These are phyloP conservation scores for Boletus sp. DNA, from an alignment of 1,284 basidiomycete genomes.

Conservation along the genomic window DNA sequence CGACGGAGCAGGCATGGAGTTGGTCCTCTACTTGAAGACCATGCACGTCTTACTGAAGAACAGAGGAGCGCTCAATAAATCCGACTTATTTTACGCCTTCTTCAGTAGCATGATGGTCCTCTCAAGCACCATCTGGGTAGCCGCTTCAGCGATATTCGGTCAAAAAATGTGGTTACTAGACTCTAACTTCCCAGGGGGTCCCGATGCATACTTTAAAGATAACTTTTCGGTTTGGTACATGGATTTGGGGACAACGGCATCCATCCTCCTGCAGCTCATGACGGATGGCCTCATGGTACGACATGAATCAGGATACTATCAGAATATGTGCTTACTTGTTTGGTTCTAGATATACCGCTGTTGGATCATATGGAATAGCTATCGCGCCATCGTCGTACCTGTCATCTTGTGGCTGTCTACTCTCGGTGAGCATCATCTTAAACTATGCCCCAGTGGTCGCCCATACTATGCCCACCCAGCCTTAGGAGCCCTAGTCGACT, in stretches of 20 bases:
- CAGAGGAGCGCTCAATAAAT: constrained; percentile 3
- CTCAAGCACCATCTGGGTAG: constrained; percentile 21
- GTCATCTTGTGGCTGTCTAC: constrained; percentile 21
- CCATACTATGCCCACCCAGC: constrained; percentile 9
- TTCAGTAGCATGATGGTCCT: constrained; percentile 25
- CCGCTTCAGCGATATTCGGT: constrained; percentile 10
- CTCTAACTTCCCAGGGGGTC: constrained; percentile 15
- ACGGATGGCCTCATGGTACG: constrained; percentile 29
- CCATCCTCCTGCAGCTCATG: constrained; percentile 24
- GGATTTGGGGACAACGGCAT: constrained; percentile 10
- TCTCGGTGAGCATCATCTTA: constrained; percentile 16
- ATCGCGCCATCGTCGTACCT: constrained; percentile 13
- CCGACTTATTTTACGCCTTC: constrained; percentile 15
- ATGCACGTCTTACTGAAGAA: constrained; percentile 12
- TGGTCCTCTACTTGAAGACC: constrained; percentile 23
- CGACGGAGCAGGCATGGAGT: constrained; percentile 17
- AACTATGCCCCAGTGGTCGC: too few species aligned
- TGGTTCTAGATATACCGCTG: constrained; percentile 24
- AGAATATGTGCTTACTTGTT: neutral
- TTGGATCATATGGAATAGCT: constrained; percentile 14
- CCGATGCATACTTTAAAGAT: constrained; percentile 8
- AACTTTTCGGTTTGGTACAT: constrained; percentile 22
- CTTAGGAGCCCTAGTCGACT: constrained; percentile 17
- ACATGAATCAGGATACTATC: neutral
- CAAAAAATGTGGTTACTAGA: constrained; percentile 22